Evolutionary conservation across 2,329 filamentous ascomycete genomes (phyloP).

Genomic region (Fusarium pseudonygamai): DNA sequence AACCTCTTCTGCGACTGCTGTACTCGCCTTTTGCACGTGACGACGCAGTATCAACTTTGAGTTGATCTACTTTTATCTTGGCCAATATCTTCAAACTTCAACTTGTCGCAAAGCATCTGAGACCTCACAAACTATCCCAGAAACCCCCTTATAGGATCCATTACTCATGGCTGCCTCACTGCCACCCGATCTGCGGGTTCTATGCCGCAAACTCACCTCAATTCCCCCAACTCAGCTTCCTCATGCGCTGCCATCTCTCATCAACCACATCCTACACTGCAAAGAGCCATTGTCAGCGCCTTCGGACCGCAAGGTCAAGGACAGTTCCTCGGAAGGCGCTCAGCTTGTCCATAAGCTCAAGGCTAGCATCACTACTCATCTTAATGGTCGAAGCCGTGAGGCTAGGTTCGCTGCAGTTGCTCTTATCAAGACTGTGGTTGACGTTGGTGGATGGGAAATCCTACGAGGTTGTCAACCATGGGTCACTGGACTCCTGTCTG

Average conservation of each 20-base stretch:
- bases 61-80: slow-evolving; percentile 1
- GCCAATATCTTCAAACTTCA: slow-evolving; percentile 2
- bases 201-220: slow-evolving; percentile 76
- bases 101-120: slow-evolving; percentile 24
- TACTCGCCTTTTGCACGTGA: neutral
- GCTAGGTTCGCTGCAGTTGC: slow-evolving; percentile 82
- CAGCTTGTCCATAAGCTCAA: slow-evolving; percentile 84
- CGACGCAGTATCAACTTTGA: slow-evolving; percentile 11
- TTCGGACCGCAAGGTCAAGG: slow-evolving; percentile 68
- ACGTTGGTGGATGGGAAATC: slow-evolving; percentile 86
- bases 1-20: neutral
- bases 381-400: slow-evolving; percentile 79
- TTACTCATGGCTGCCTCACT: slow-evolving; percentile 48
- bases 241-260: slow-evolving; percentile 75
- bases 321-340: slow-evolving; percentile 69
- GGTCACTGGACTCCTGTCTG: slow-evolving; percentile 77
- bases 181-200: slow-evolving; percentile 68
- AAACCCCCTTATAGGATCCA: neutral
- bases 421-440: slow-evolving; percentile 81
- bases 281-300: slow-evolving; percentile 69
- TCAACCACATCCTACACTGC: slow-evolving; percentile 66
- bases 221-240: slow-evolving; percentile 79
- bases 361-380: slow-evolving; percentile 77
- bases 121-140: neutral
- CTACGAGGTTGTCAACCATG: slow-evolving; percentile 78